A percentile compares a stretch with the other conserved stretches of the same genome.
These are phyloP conservation scores for Psophocarpus tetragonolobus DNA, from an alignment of 306 rosid genomes.

Conservation along the genomic window DNA sequence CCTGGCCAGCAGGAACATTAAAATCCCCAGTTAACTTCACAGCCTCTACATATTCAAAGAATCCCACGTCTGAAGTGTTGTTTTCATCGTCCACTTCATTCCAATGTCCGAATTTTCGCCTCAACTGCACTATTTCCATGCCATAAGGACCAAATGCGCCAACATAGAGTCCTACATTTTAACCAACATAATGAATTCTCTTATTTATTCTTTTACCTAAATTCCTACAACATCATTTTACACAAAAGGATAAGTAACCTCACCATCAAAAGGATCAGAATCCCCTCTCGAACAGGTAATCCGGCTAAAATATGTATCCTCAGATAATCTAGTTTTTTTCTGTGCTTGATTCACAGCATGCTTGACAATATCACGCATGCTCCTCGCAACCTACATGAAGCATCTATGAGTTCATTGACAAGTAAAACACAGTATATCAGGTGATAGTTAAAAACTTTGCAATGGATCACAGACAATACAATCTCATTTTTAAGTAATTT, in stretches of 20 bases:
- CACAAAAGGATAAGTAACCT: slow-evolving; percentile 28
- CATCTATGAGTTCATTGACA: slow-evolving; percentile 28
- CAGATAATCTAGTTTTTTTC: slow-evolving; percentile 68
- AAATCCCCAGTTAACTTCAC: slow-evolving; percentile 97
- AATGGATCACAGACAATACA: slow-evolving; percentile 6
- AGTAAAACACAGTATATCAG: slow-evolving; percentile 17
- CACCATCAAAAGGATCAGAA: slow-evolving; percentile 89
- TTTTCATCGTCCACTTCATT: slow-evolving; percentile 53
- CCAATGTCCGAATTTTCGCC: slow-evolving; percentile 94
- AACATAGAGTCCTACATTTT: slow-evolving; percentile 78
- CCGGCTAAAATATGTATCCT: slow-evolving; percentile 77
- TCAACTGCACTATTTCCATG: slow-evolving; percentile 84
- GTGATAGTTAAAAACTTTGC: neutral
- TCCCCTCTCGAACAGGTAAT: slow-evolving; percentile 66
- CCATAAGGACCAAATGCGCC: slow-evolving; percentile 98
- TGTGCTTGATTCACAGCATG: slow-evolving; percentile 89
- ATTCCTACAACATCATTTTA: neutral
- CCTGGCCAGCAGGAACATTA: slow-evolving; percentile 99
- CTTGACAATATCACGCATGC: slow-evolving; percentile 86
- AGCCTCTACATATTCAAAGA: slow-evolving; percentile 97
- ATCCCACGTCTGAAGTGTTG: slow-evolving; percentile 66
- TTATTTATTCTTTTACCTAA: slow-evolving; percentile 13
- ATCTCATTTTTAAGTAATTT: slow-evolving; percentile 11
- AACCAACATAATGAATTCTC: slow-evolving; percentile 32
- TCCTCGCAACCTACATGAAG: slow-evolving; percentile 66